Percentiles rank a stretch among this genome's conserved stretches.
phyloP scores from a whole-genome alignment of 768 basidiomycete species.

The Kwoniella dendrophila region DNA sequence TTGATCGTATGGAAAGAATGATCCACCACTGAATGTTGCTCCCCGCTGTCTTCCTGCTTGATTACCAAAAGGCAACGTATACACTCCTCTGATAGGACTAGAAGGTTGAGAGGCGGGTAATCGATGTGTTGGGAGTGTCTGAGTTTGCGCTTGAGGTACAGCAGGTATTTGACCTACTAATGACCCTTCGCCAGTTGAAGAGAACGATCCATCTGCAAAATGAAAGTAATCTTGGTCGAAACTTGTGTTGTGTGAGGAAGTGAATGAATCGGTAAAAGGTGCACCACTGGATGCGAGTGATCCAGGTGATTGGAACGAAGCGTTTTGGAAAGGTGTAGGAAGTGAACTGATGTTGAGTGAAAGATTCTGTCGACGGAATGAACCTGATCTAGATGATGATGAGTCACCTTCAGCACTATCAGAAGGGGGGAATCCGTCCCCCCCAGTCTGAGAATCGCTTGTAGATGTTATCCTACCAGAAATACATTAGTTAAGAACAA shows the following conservation, averaged over 20 bases:
- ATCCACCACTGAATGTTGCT: slow-evolving; percentile 50
- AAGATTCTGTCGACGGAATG: slow-evolving; percentile 40
- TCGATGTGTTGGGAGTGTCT: slow-evolving; percentile 37
- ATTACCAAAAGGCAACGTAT: slow-evolving; percentile 34
- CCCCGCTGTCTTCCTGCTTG: slow-evolving; percentile 47
- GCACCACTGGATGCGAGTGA: slow-evolving; percentile 35
- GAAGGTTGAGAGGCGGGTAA: slow-evolving; percentile 51
- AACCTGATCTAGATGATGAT: slow-evolving; percentile 34
- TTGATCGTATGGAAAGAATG: slow-evolving; percentile 35
- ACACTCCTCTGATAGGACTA: slow-evolving; percentile 42
- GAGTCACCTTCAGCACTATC: slow-evolving; percentile 30
- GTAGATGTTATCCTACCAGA: slow-evolving; percentile 37
- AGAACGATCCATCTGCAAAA: slow-evolving; percentile 34
- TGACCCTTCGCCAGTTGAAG: slow-evolving; percentile 31
- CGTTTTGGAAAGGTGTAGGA: slow-evolving; percentile 22
- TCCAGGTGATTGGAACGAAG: slow-evolving; percentile 30
- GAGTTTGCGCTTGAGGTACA: slow-evolving; percentile 6
- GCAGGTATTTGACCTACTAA: slow-evolving; percentile 14
- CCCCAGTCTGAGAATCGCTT: slow-evolving; percentile 42
- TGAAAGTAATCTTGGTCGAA: slow-evolving; percentile 44
- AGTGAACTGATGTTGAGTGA: slow-evolving; percentile 40
- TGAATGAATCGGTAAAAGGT: slow-evolving; percentile 42
- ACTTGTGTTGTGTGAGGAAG: slow-evolving; percentile 26
- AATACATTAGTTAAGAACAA: background rate
- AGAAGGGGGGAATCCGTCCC: slow-evolving; percentile 44